phyloP scores from a whole-genome alignment of 768 basidiomycete species.

The Russula sp. region DNA sequence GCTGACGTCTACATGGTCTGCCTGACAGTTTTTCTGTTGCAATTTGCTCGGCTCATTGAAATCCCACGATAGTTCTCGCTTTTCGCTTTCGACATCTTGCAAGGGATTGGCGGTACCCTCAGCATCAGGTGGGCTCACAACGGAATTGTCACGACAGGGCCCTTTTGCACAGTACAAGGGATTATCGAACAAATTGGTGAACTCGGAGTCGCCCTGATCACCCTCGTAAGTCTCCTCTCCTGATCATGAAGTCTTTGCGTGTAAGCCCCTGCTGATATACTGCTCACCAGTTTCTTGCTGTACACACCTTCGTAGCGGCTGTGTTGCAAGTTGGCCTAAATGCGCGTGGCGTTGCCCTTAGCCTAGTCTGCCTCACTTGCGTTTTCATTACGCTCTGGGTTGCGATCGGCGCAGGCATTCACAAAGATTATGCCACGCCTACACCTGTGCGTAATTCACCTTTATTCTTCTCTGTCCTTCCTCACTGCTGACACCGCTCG shows the following conservation, averaged over 20 bases:
- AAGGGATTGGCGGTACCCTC: conserved; percentile 41
- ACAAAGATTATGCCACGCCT: conserved; percentile 32
- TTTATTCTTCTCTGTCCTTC: too few relatives aligned
- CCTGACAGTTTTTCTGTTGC: not conserved
- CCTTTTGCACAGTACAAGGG: conserved; percentile 42
- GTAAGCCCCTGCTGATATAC: conserved; percentile 33
- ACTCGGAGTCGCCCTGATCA: conserved; percentile 43
- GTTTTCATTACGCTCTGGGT: conserved; percentile 37
- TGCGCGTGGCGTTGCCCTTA: conserved; percentile 34
- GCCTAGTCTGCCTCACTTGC: conserved; percentile 8
- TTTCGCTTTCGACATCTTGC: conserved; percentile 39
- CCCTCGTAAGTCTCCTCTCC: conserved; percentile 37
- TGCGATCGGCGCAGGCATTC: conserved; percentile 35
- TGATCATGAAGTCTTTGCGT: not conserved
- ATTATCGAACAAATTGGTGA: conserved; percentile 45
- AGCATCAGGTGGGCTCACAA: conserved; percentile 40
- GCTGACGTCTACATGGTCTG: conserved; percentile 45
- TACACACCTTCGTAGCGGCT: conserved; percentile 43
- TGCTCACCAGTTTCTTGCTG: conserved; percentile 32
- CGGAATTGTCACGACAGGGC: conserved; percentile 38
- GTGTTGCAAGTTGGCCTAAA: conserved; percentile 39
- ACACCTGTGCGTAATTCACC: conserved; percentile 28
- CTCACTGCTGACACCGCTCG: conserved; percentile 17
- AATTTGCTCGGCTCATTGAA: conserved; percentile 14
- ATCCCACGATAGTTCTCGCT: conserved; percentile 32